Evolutionary conservation across 352 stramenopile genomes (phyloP).

Genomic region (Pythium biforme): DNA sequence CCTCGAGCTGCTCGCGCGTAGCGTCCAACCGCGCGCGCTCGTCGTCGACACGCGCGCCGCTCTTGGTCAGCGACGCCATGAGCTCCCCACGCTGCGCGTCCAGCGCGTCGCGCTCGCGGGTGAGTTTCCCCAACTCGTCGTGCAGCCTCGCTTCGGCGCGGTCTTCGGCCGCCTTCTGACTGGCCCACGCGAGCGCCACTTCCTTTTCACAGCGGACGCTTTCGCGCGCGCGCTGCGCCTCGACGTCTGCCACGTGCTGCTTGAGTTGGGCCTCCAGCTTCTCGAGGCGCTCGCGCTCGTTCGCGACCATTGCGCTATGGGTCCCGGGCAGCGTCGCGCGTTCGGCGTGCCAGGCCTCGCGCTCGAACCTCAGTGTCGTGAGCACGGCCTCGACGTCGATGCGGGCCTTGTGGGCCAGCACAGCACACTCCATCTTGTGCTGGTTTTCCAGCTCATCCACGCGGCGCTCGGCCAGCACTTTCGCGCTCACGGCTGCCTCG

Average conservation of each 20-base stretch:
- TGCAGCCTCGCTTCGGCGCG: slow-evolving; percentile 60
- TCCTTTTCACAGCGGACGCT: slow-evolving; percentile 39
- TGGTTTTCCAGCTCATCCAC: slow-evolving; percentile 41
- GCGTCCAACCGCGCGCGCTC: slow-evolving; percentile 69
- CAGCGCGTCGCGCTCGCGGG: slow-evolving; percentile 63
- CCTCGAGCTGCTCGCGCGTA: slow-evolving; percentile 52
- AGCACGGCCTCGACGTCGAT: slow-evolving; percentile 44
- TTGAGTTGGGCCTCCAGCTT: slow-evolving; percentile 50
- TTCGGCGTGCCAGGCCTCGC: slow-evolving; percentile 40
- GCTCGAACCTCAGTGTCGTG: slow-evolving; percentile 38
- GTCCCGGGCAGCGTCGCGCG: slow-evolving; percentile 56
- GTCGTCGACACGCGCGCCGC: slow-evolving; percentile 58
- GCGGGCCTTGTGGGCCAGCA: slow-evolving; percentile 56
- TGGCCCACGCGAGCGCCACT: slow-evolving; percentile 35
- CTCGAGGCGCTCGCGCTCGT: slow-evolving; percentile 66
- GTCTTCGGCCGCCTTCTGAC: slow-evolving; percentile 43
- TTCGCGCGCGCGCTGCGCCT: slow-evolving; percentile 46
- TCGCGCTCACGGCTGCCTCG: slow-evolving; percentile 46
- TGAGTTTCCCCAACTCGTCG: slow-evolving; percentile 63
- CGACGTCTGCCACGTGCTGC: slow-evolving; percentile 54
- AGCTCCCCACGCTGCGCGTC: slow-evolving; percentile 74
- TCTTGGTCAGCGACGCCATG: slow-evolving; percentile 47
- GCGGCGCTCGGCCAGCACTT: slow-evolving; percentile 48
- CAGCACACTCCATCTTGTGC: slow-evolving; percentile 53
- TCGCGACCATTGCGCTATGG: slow-evolving; percentile 51